These are phyloP conservation scores for Coemansia sp. DNA, from an alignment of 192 early-diverging fungal genomes.

Conservation along the genomic window DNA sequence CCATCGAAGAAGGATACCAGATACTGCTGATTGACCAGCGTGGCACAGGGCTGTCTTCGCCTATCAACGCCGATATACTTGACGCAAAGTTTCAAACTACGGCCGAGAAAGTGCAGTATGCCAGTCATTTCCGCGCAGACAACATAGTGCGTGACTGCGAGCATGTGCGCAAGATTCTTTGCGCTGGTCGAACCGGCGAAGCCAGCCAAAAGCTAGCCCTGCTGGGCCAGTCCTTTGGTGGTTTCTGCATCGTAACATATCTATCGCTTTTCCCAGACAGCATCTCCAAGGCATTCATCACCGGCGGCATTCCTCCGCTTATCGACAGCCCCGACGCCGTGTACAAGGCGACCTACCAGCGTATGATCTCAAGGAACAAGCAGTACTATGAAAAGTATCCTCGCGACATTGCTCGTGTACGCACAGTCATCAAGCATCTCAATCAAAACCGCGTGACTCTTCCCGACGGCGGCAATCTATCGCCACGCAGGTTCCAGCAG, in stretches of 20 bases:
- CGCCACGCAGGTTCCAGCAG: conserved; percentile 68
- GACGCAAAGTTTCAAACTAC: conserved; percentile 48
- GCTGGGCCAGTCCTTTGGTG: conserved; percentile 70
- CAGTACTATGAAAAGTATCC: conserved; percentile 67
- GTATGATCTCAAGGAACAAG: conserved; percentile 62
- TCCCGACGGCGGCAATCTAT: conserved; percentile 62
- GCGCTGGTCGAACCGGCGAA: conserved; percentile 29
- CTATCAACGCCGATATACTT: conserved; percentile 57
- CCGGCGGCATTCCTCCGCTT: conserved; percentile 69
- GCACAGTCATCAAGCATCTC: conserved; percentile 59
- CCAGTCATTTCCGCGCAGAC: conserved; percentile 67
- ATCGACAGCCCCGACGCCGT: conserved; percentile 62
- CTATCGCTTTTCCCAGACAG: conserved; percentile 66
- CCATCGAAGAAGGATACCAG: conserved; percentile 64
- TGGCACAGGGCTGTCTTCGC: conserved; percentile 65
- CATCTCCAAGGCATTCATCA: conserved; percentile 63
- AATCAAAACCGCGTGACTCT: conserved; percentile 50
- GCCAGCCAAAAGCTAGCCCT: conserved; percentile 55
- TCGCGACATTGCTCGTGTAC: conserved; percentile 61
- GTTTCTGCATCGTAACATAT: conserved; percentile 68
- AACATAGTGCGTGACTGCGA: conserved; percentile 70
- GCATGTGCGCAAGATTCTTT: conserved; percentile 59
- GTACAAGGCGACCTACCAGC: conserved; percentile 60
- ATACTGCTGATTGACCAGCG: conserved; percentile 69
- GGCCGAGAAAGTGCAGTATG: conserved; percentile 61